These are phyloP conservation scores for Pugionium cornutum DNA, from an alignment of 345 rosid genomes.

Conservation along the genomic window DNA sequence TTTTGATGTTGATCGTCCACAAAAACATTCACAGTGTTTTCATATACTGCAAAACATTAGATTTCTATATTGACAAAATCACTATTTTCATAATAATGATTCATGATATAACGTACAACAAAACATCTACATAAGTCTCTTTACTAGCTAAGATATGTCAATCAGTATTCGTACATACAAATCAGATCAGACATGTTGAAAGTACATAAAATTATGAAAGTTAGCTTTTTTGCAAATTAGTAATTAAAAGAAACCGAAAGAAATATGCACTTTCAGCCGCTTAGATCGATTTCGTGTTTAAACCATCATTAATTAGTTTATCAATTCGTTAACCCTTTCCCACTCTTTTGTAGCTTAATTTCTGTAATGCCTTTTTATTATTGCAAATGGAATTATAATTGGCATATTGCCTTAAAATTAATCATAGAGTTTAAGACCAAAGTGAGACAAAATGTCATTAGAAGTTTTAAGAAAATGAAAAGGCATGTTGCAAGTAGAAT, in stretches of 20 bases:
- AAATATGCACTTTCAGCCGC: slow-evolving; percentile 29
- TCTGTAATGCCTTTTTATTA: slow-evolving; percentile 1
- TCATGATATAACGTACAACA: no score
- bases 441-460: slow-evolving; percentile 30
- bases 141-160: slow-evolving; percentile 5
- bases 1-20: no score
- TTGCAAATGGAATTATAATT: slow-evolving; percentile 1
- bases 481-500: slow-evolving; percentile 25
- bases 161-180: neutral
- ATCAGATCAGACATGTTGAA: neutral
- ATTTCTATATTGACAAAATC: no score
- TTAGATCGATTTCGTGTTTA: slow-evolving; percentile 34
- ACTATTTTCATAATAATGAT: no score
- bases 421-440: slow-evolving; percentile 20
- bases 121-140: no score
- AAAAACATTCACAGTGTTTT: no score
- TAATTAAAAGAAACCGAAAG: slow-evolving; percentile 18
- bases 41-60: no score
- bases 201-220: neutral
- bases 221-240: slow-evolving; percentile 8
- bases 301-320: slow-evolving; percentile 29
- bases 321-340: slow-evolving; percentile 16
- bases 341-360: slow-evolving; percentile 21
- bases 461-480: slow-evolving; percentile 30
- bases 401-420: slow-evolving; percentile 29